Percentiles rank a stretch among this genome's conserved stretches.
These are phyloP conservation scores for Smallanthus sonchifolius DNA, from an alignment of 129 eudicot species.

Conservation along the genomic window DNA sequence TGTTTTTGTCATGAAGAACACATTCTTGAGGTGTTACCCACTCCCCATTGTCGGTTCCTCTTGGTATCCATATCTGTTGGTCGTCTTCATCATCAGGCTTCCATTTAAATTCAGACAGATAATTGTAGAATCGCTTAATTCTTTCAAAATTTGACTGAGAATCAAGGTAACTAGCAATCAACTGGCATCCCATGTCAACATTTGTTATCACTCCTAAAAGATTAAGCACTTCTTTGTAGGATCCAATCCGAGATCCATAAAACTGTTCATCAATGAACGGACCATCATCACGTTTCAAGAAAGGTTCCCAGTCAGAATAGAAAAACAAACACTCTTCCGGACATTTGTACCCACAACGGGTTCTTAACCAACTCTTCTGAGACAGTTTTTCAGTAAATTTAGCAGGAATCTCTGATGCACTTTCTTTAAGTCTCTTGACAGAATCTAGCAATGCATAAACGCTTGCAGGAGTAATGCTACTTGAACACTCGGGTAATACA, in stretches of 20 bases:
- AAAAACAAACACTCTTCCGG: constrained; percentile 48
- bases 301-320: constrained; percentile 12
- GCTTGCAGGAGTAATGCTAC: constrained; percentile 30
- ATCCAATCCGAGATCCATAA: constrained; percentile 30
- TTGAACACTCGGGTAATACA: constrained; percentile 27
- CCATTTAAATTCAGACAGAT: constrained; percentile 31
- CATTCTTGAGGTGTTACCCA: constrained; percentile 44
- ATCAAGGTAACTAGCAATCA: constrained; percentile 32
- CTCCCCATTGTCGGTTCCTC: constrained; percentile 32
- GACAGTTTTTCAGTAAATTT: not conserved
- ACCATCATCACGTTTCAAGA: constrained; percentile 34
- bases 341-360: constrained; percentile 32
- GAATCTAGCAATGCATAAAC: constrained; percentile 40
- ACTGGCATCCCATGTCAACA: constrained; percentile 20
- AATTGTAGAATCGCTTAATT: constrained; percentile 33
- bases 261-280: constrained; percentile 48
- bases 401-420: not conserved
- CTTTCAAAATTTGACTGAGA: constrained; percentile 24
- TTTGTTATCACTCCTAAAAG: constrained; percentile 29
- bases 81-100: constrained; percentile 18
- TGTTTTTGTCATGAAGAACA: constrained; percentile 37
- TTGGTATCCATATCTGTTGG: constrained; percentile 46
- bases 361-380: constrained; percentile 39
- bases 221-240: constrained; percentile 32
- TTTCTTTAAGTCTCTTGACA: not conserved